Evolutionary conservation across 805 yeast species (phyloP), one percentile per base, ranked within the genome.

Genomic region (Pichia exigua): DNA sequence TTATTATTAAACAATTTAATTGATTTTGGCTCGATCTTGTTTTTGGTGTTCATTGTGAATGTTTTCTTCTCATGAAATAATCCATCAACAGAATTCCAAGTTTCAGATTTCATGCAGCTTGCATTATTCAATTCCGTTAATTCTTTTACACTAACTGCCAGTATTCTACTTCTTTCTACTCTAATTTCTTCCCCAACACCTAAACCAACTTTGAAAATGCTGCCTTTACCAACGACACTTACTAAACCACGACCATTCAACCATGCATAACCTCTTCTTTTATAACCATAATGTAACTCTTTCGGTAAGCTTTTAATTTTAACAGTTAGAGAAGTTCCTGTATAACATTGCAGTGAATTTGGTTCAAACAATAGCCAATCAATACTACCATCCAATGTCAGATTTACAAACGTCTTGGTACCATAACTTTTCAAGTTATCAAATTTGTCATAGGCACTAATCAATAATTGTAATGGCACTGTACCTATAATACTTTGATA

Each of bases 281-380:
- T 59, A 10, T 72, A 66, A 24, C 60, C 63, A 47, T 30, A 65
- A 62, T 17, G 76, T 17, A 76, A 63, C 2, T 54, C 60, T 27
- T 59, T 61, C 6, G 85, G 85, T 12, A 73, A 51, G 18, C 59
- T 54, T 28, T 65, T 64, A 46, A 70, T 66, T 1, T 66, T 63
- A 2, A 81, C 61, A 13, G 65, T 58, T 45, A 82, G 64, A 0
- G 82, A 73, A n/a, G 73, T 67, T 1, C 87, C 88, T 9, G 76
- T 62, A 56, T 73, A 80, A 0, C 73, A 76, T 45, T 79, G 80
- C 22, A 83, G 60, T 0, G 82, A 70, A 17, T 68, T 61, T 1
- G 71, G 66, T 43, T 75, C 69, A 45, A 83, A 68, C 4, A 83
- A 51, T 1, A 83, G 85, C 85, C 86, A 83, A 58, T 83, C 89